phyloP scores from a whole-genome alignment of 306 rosid genomes.

The Alnus rubra region DNA sequence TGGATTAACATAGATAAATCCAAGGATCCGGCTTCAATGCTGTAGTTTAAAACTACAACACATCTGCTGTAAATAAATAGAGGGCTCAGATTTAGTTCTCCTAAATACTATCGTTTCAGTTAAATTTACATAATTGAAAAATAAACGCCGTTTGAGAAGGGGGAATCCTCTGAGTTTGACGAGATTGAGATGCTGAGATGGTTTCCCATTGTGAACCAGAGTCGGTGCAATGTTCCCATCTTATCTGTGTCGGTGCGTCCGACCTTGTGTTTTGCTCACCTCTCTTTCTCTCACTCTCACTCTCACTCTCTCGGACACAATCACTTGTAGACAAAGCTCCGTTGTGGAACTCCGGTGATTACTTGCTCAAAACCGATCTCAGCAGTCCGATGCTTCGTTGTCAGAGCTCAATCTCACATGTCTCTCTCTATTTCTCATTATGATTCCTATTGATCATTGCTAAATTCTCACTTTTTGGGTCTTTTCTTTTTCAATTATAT shows the following conservation, averaged over 20 bases:
- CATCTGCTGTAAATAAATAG: no score
- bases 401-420: not conserved
- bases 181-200: no score
- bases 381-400: not conserved
- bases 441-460: not conserved
- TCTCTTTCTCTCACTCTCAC: not conserved
- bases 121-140: no score
- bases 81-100: no score
- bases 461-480: not conserved
- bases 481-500: not conserved
- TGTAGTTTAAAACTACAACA: no score
- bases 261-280: not conserved
- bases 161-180: no score
- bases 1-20: no score
- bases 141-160: no score
- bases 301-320: not conserved
- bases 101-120: no score
- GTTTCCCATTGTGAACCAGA: no score
- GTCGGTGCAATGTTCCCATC: no score
- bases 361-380: not conserved
- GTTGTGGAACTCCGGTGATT: not conserved
- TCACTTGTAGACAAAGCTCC: not conserved
- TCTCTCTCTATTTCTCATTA: not conserved
- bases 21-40: no score
- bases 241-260: not conserved